These are phyloP conservation scores for Phialocephala subalpina DNA, from an alignment of 2,329 filamentous ascomycete genomes.

Conservation along the genomic window DNA sequence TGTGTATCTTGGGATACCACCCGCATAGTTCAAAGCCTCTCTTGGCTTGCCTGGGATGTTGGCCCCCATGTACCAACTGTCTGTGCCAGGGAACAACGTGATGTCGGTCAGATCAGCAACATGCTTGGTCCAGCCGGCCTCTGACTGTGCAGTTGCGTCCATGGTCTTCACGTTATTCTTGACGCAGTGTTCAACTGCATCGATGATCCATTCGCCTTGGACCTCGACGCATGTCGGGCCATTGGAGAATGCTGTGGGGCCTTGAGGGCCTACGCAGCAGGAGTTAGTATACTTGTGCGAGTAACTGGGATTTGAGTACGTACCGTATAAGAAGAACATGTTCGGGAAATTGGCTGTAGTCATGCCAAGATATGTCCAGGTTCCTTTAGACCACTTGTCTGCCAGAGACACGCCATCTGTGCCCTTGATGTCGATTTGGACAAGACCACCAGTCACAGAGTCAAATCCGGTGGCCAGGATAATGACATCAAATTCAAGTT, in stretches of 20 bases:
- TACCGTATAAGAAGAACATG: slow-evolving; percentile 53
- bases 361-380: slow-evolving; percentile 49
- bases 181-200: slow-evolving; percentile 43
- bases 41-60: slow-evolving; percentile 51
- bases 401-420: slow-evolving; percentile 40
- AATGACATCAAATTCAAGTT: slow-evolving; percentile 43
- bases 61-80: slow-evolving; percentile 51
- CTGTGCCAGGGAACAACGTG: slow-evolving; percentile 44
- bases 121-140: slow-evolving; percentile 45
- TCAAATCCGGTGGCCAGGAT: slow-evolving; percentile 50
- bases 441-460: slow-evolving; percentile 44
- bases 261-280: no score
- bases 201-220: slow-evolving; percentile 50
- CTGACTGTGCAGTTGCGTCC: slow-evolving; percentile 42
- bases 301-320: neutral
- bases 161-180: slow-evolving; percentile 44
- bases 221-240: slow-evolving; percentile 50
- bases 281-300: neutral
- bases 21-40: slow-evolving; percentile 45
- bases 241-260: slow-evolving; percentile 49
- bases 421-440: slow-evolving; percentile 44
- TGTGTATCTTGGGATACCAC: slow-evolving; percentile 2
- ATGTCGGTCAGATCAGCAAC: slow-evolving; percentile 42
- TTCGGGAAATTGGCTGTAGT: slow-evolving; percentile 54
- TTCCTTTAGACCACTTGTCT: slow-evolving; percentile 45